These are phyloP conservation scores for Leishmania amazonensis DNA, from an alignment of 208 protist species.

Conservation along the genomic window DNA sequence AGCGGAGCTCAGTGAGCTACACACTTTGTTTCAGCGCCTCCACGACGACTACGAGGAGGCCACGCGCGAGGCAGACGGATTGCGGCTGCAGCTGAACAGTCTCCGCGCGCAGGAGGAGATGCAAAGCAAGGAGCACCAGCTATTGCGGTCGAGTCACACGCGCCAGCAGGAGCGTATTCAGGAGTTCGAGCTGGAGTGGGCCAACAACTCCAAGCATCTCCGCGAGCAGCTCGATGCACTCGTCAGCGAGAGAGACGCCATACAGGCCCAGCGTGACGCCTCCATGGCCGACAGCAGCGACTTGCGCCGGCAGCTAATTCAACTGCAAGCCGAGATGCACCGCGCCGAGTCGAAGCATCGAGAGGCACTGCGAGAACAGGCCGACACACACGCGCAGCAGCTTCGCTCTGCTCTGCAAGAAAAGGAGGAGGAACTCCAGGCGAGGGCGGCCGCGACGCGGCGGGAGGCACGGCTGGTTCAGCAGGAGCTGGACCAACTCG, in stretches of 20 bases:
- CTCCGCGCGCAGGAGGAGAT: constrained; percentile 25
- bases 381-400: constrained; percentile 19
- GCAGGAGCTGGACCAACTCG: constrained; percentile 21
- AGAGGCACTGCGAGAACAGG: constrained; percentile 17
- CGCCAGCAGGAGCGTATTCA: constrained; percentile 37
- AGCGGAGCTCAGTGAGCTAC: constrained; percentile 40
- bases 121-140: constrained; percentile 36
- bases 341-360: constrained; percentile 15
- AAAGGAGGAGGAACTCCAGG: constrained; percentile 45
- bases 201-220: constrained; percentile 38
- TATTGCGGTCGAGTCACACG: constrained; percentile 11
- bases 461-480: constrained; percentile 27
- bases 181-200: constrained; percentile 42
- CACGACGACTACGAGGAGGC: constrained; percentile 45
- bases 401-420: constrained; percentile 31
- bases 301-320: constrained; percentile 34
- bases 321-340: constrained; percentile 30
- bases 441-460: constrained; percentile 18
- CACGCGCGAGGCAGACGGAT: constrained; percentile 20
- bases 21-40: constrained; percentile 41
- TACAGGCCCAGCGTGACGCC: constrained; percentile 40
- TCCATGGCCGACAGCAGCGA: constrained; percentile 40
- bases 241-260: constrained; percentile 38
- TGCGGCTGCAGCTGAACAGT: constrained; percentile 19
- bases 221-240: constrained; percentile 35